phyloP scores from a whole-genome alignment of 2,329 filamentous ascomycete species.

The Alternaria sp. region DNA sequence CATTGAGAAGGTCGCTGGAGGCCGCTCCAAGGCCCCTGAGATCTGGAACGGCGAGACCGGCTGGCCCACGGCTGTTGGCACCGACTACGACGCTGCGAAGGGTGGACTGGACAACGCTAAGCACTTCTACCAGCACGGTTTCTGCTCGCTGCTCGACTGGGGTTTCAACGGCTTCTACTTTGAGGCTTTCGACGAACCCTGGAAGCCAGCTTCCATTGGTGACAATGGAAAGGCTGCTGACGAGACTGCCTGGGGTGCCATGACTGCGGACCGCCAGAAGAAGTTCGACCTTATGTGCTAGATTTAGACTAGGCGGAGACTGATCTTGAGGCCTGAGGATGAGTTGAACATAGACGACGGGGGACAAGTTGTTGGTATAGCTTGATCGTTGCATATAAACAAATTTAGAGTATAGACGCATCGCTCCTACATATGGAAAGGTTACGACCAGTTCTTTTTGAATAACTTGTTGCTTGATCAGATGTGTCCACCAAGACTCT shows the following conservation, averaged over 20 bases:
- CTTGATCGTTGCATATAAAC: neutral
- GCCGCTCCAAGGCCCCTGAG: conserved; percentile 62
- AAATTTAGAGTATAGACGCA: conserved; percentile 1
- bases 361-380: neutral
- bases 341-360: neutral
- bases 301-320: neutral
- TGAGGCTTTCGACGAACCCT: conserved; percentile 76
- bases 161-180: conserved; percentile 76
- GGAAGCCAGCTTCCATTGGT: conserved; percentile 71
- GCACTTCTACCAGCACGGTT: conserved; percentile 67
- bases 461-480: neutral
- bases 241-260: conserved; percentile 75
- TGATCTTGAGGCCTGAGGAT: neutral
- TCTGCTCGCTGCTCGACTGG: conserved; percentile 71
- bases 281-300: conserved; percentile 65
- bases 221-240: conserved; percentile 68
- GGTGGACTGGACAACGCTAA: conserved; percentile 67
- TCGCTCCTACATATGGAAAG: neutral
- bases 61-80: conserved; percentile 57
- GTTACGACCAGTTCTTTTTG: neutral
- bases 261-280: conserved; percentile 64
- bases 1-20: conserved; percentile 67
- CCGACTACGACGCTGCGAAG: conserved; percentile 67
- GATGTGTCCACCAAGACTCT: neutral
- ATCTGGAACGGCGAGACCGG: conserved; percentile 58